phyloP scores from a whole-genome alignment of 2,329 filamentous ascomycete genomes.

The Hysterium pulicare region DNA sequence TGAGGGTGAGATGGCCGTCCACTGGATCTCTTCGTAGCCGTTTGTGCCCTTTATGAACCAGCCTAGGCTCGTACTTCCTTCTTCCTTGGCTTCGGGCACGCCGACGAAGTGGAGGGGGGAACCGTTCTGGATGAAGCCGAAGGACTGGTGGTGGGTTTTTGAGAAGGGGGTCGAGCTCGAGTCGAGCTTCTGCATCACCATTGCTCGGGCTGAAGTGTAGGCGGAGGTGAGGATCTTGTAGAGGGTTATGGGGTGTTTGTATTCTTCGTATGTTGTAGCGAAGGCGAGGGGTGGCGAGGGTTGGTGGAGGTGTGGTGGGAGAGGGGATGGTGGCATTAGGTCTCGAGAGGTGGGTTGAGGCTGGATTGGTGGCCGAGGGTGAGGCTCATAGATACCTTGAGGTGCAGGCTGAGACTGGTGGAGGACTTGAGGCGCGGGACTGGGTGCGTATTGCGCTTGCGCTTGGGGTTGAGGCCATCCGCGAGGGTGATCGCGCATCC shows the following conservation, averaged over 20 bases:
- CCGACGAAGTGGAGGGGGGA: constrained; percentile 19
- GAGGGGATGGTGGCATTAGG: neutral
- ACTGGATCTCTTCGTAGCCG: neutral
- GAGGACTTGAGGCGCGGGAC: neutral
- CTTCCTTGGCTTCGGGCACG: constrained; percentile 23
- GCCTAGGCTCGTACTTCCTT: neutral
- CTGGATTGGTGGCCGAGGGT: neutral
- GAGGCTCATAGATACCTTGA: neutral
- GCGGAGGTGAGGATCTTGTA: constrained; percentile 12
- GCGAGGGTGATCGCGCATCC: neutral
- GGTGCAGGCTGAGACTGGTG: neutral
- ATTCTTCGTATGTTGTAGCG: constrained; percentile 15
- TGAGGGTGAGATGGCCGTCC: neutral
- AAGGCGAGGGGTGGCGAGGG: constrained; percentile 3
- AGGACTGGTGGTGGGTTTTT: constrained; percentile 14
- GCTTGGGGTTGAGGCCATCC: neutral
- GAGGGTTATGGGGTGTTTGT: constrained; percentile 20
- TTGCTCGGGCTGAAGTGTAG: neutral
- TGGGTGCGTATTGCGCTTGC: neutral
- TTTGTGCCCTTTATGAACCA: constrained; percentile 7
- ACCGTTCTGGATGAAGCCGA: constrained; percentile 24
- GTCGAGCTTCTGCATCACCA: neutral
- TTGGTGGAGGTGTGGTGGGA: neutral
- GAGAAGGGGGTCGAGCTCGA: neutral
- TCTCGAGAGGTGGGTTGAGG: too few relatives aligned